Evolutionary conservation across 2,329 filamentous ascomycete species (phyloP).

Genomic region (Aspergillus terreus): DNA sequence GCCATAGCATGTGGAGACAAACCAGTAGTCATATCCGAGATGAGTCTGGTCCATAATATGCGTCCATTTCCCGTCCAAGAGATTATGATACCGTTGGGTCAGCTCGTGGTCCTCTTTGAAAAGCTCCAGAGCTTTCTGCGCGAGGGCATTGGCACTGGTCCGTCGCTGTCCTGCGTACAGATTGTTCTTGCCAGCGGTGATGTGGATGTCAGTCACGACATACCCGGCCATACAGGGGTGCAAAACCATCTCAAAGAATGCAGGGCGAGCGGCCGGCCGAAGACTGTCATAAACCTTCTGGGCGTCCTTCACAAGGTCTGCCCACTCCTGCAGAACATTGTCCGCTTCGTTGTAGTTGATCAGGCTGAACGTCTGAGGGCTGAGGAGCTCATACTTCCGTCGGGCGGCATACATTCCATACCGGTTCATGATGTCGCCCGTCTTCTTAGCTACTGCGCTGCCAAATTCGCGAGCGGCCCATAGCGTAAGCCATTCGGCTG

Average conservation of each 20-base stretch:
- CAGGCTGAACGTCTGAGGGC: constrained; percentile 56
- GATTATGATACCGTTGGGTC: constrained; percentile 54
- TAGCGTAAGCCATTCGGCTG: constrained; percentile 53
- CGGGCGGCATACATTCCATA: constrained; percentile 57
- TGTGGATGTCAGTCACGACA: constrained; percentile 54
- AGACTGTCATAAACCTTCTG: constrained; percentile 56
- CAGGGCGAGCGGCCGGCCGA: constrained; percentile 47
- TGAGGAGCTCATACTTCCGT: constrained; percentile 61
- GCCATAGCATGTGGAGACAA: constrained; percentile 28
- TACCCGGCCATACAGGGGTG: constrained; percentile 58
- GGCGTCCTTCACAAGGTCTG: constrained; percentile 50
- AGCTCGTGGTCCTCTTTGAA: constrained; percentile 57
- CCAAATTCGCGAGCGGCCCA: constrained; percentile 60
- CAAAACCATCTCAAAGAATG: constrained; percentile 62
- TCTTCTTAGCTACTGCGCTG: constrained; percentile 43
- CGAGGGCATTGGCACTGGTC: constrained; percentile 54
- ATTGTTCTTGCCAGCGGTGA: constrained; percentile 51
- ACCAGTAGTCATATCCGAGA: constrained; percentile 48
- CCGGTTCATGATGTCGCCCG: constrained; percentile 51
- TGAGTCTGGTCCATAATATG: constrained; percentile 58
- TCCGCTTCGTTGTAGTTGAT: constrained; percentile 65
- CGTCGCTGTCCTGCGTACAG: constrained; percentile 55
- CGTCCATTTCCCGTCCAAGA: constrained; percentile 61
- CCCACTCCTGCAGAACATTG: constrained; percentile 54
- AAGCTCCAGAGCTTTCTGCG: constrained; percentile 49